Evolutionary conservation across 768 basidiomycete genomes (phyloP), one percentile per base, ranked within the genome.

Genomic region (Psilocybe cyanescens): DNA sequence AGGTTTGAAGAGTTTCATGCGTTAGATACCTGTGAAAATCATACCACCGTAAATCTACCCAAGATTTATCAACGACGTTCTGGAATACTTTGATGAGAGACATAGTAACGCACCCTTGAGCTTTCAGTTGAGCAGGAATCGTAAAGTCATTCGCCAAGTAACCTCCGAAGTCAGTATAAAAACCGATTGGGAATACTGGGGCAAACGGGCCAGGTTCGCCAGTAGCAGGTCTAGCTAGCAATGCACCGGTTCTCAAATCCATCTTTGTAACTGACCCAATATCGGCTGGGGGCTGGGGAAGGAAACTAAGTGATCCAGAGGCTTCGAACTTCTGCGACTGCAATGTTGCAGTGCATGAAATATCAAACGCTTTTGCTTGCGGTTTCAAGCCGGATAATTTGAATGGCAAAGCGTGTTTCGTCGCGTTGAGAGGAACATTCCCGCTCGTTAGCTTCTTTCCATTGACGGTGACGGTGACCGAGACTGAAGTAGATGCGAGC

Each of bases 171-270:
- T 79, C 71, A 0, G 90, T 86, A 65, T 91, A 93, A 72, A 90
- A 94, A 0, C 91, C 91, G 48, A 91, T 82, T 0, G 92, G 90
- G 59, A 93, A 82, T 1, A 90, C 78, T 0, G 84, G 81, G 24
- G 82, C 78, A 63, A 82, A 87, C 6, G 73, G 63, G 9, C 83
- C 81, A 8, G 77, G 78, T 47, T 74, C 70, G n/a, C 86, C 85
- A 48, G 78, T 78, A 0, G 83, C 79, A 7, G 83, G 83, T 49
- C 79, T 73, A 1, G 83, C 86, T 41, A 86, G 67, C 44, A 88
- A 60, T 0, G 81, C 84, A 2, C 87, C 86, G 4, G 85, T 87
- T 35, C 85, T 78, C 52, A 83, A 72, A 68, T 87, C 86, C 80
- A 86, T 83, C 67, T 87, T 88, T 0, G 86, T 86, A n/a, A 85